A percentile compares a stretch with the other conserved stretches of the same genome.
phyloP scores from a whole-genome alignment of 169 alveolate genomes.

The Ichthyophthirius multifiliis region DNA sequence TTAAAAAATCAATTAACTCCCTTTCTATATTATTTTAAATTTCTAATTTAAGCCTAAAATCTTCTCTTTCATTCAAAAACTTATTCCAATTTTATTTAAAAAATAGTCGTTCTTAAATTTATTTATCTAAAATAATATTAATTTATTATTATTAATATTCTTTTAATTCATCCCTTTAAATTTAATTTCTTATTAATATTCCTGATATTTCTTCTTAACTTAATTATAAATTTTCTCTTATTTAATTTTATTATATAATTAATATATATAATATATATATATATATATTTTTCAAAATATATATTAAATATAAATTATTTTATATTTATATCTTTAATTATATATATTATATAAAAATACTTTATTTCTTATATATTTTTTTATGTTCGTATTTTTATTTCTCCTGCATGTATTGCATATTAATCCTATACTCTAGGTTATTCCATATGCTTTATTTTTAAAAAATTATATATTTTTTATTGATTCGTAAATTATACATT shows the following conservation, averaged over 20 bases:
- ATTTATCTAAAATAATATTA: slow-evolving; percentile 44
- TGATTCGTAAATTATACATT: not conserved
- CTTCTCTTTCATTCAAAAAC: slow-evolving; percentile 44
- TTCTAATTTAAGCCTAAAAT: not conserved
- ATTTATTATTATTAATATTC: slow-evolving; percentile 56
- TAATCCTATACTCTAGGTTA: slow-evolving; percentile 59
- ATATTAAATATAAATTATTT: too few relatives aligned
- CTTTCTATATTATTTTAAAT: not conserved
- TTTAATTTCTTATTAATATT: slow-evolving; percentile 39
- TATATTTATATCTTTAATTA: too few relatives aligned
- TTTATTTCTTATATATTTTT: slow-evolving; percentile 53
- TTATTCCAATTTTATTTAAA: slow-evolving; percentile 44
- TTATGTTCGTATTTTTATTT: slow-evolving; percentile 57
- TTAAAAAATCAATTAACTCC: slow-evolving; percentile 13
- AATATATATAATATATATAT: too few relatives aligned
- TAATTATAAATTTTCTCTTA: slow-evolving; percentile 54
- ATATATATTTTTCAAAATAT: too few relatives aligned
- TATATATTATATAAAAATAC: too few relatives aligned
- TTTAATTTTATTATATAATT: too few relatives aligned
- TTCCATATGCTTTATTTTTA: slow-evolving; percentile 50
- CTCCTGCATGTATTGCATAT: slow-evolving; percentile 48
- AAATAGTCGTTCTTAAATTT: slow-evolving; percentile 31
- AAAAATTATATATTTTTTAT: not conserved
- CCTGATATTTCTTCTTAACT: slow-evolving; percentile 52
- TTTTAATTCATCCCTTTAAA: slow-evolving; percentile 59